Evolutionary conservation across 1,284 basidiomycete species (phyloP).

Genomic region (Ganoderma sinense): DNA sequence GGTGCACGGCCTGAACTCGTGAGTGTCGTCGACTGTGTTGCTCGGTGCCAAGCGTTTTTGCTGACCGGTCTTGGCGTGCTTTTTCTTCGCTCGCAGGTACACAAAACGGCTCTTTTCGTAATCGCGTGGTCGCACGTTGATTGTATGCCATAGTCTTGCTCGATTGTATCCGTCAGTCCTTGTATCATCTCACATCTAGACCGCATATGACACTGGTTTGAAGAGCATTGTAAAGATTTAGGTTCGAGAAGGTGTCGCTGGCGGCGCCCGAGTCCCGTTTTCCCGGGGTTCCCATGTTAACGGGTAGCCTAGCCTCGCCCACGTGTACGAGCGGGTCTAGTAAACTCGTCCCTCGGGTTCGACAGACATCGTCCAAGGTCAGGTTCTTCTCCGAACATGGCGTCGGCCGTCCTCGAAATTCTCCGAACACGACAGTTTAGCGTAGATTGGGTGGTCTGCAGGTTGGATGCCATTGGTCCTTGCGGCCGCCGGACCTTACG

Average conservation of each 20-base stretch:
- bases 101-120: conserved; percentile 39
- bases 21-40: conserved; percentile 39
- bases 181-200: conserved; percentile 18
- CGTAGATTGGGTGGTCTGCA: not conserved
- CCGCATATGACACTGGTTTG: conserved; percentile 17
- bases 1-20: conserved; percentile 93
- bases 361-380: not conserved
- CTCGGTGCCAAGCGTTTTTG: conserved; percentile 23
- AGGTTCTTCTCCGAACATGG: not conserved
- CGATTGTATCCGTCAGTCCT: conserved; percentile 22
- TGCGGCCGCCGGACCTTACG: not conserved
- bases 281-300: not conserved
- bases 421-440: not conserved
- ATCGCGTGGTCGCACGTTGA: conserved; percentile 13
- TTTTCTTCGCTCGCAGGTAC: conserved; percentile 31
- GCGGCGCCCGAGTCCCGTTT: not conserved
- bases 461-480: not conserved
- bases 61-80: conserved; percentile 20
- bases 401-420: not conserved
- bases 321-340: conserved; percentile 7
- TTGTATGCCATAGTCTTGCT: conserved; percentile 11
- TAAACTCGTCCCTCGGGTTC: not conserved
- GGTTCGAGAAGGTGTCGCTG: not conserved
- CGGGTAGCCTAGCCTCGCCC: conserved; percentile 1
- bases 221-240: not conserved